A percentile compares a stretch with the other conserved stretches of the same genome.
phyloP scores from a whole-genome alignment of 345 rosid genomes.

The Sapria himalayana region DNA sequence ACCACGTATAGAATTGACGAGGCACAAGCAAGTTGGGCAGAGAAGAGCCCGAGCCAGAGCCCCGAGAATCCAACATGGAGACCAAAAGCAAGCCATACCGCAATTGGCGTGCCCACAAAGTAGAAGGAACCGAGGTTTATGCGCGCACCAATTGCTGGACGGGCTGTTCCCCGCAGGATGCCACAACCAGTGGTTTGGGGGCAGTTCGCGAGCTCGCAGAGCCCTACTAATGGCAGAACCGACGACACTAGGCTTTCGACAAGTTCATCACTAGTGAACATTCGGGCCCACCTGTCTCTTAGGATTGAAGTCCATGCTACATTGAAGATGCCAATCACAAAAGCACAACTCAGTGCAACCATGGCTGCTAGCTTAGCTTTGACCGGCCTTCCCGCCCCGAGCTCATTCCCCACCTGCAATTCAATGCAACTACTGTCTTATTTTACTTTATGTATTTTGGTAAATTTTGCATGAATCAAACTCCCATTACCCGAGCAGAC shows the following conservation, averaged over 20 bases:
- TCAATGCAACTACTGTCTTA: too few species aligned
- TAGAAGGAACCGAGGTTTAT: slow-evolving; percentile 74
- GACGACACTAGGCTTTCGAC: slow-evolving; percentile 54
- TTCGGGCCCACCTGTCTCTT: slow-evolving; percentile 49
- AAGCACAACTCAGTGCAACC: slow-evolving; percentile 72
- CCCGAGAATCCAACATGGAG: slow-evolving; percentile 62
- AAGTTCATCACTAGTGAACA: slow-evolving; percentile 42
- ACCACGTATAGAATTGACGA: slow-evolving; percentile 45
- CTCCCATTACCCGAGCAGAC: slow-evolving; percentile 93
- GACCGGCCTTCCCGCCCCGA: slow-evolving; percentile 77
- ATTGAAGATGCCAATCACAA: slow-evolving; percentile 49
- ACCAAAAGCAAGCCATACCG: slow-evolving; percentile 69
- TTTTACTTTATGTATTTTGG: too few species aligned
- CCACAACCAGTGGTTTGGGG: slow-evolving; percentile 98
- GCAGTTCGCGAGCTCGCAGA: slow-evolving; percentile 87
- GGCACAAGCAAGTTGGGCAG: slow-evolving; percentile 78
- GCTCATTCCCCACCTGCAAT: slow-evolving; percentile 89
- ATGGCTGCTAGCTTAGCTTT: slow-evolving; percentile 66
- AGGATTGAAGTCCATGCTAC: slow-evolving; percentile 62
- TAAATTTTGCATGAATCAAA: too few species aligned
- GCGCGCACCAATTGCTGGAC: slow-evolving; percentile 67
- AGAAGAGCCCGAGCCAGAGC: slow-evolving; percentile 72
- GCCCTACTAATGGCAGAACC: slow-evolving; percentile 71
- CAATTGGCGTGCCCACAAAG: slow-evolving; percentile 86
- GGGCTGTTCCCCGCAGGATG: slow-evolving; percentile 66